phyloP scores from a whole-genome alignment of 305 asterid species.

The Lippia alba region DNA sequence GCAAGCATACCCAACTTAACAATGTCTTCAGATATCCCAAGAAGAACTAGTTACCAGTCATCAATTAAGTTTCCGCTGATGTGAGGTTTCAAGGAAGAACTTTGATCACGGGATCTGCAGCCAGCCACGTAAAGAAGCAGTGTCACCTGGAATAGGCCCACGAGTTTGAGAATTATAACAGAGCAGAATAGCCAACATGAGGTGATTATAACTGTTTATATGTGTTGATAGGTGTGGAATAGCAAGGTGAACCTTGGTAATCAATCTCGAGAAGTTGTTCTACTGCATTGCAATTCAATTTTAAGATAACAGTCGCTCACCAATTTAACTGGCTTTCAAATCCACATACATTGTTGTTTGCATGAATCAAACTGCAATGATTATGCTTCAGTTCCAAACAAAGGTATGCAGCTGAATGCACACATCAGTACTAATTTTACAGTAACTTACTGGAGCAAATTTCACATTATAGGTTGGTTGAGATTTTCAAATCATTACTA shows the following conservation, averaged over 20 bases:
- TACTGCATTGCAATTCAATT: neutral
- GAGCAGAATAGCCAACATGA: neutral
- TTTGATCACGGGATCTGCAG: constrained; percentile 57
- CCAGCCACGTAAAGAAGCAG: constrained; percentile 74
- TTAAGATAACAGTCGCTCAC: neutral
- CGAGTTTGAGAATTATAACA: constrained; percentile 7
- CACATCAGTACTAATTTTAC: neutral
- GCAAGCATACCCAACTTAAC: neutral
- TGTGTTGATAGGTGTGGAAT: constrained; percentile 9
- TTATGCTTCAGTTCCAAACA: constrained; percentile 2
- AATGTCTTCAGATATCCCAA: neutral
- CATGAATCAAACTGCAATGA: constrained; percentile 9
- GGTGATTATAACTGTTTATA: constrained; percentile 13
- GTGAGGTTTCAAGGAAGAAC: constrained; percentile 89
- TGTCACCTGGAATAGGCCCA: constrained; percentile 63
- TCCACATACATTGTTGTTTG: neutral
- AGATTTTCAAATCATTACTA: constrained; percentile 5
- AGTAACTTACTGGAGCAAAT: constrained; percentile 10
- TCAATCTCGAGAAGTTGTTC: constrained; percentile 12
- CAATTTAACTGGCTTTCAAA: neutral
- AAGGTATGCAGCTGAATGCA: constrained; percentile 10
- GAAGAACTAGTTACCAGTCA: constrained; percentile 67
- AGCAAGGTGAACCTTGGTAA: constrained; percentile 22
- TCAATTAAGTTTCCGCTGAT: constrained; percentile 78
- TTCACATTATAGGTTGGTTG: neutral